phyloP scores from a whole-genome alignment of 805 yeast genomes.

The Nakazawaea peltata region DNA sequence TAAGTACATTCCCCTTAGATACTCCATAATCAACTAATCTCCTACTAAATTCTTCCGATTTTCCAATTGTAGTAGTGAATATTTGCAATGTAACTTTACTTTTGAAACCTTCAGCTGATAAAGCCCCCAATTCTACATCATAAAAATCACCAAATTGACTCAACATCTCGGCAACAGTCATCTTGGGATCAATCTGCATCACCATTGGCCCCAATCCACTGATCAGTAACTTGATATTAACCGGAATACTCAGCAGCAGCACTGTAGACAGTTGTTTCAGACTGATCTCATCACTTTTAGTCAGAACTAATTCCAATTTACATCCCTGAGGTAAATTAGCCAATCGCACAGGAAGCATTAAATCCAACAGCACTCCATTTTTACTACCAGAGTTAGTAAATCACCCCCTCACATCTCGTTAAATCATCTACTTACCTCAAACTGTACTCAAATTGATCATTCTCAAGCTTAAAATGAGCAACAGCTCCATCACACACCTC shows the following conservation, averaged over 20 bases:
- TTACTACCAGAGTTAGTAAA: conserved; percentile 4
- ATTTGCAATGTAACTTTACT: conserved; percentile 20
- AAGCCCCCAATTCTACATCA: conserved; percentile 1
- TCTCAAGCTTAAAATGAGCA: conserved; percentile 26
- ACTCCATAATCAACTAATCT: conserved; percentile 18
- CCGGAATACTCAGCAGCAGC: conserved; percentile 2
- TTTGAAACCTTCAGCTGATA: neutral
- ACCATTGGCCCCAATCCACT: conserved; percentile 11
- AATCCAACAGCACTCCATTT: conserved; percentile 24
- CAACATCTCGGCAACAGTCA: conserved; percentile 12
- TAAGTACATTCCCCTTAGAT: conserved; percentile 18
- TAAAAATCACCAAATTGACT: conserved; percentile 11
- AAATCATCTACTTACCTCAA: neutral
- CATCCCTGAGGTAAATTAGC: conserved; percentile 36
- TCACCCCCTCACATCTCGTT: neutral
- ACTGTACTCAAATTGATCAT: neutral
- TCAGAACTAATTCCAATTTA: conserved; percentile 28
- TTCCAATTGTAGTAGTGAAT: conserved; percentile 14
- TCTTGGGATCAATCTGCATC: conserved; percentile 11
- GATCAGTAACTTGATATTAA: conserved; percentile 17
- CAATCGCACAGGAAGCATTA: conserved; percentile 34
- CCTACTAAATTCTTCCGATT: conserved; percentile 14
- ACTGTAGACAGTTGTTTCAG: neutral
- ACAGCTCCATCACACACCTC: conserved; percentile 28
- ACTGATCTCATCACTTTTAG: no score